phyloP scores from a whole-genome alignment of 2,329 filamentous ascomycete species.

The Paecilomyces dactylethromorphus region DNA sequence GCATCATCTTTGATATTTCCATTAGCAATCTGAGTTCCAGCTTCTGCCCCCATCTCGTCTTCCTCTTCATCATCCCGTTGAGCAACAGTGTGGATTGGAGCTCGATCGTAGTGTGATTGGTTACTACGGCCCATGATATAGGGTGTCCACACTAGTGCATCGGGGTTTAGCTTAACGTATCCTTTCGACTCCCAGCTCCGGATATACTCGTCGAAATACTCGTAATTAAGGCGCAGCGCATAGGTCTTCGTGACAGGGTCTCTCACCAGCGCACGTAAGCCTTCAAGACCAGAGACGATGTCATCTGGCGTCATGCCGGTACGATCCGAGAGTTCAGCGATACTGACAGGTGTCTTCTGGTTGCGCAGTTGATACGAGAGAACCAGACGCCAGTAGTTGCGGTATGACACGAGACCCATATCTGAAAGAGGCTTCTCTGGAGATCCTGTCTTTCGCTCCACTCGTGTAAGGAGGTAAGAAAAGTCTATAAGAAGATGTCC shows the following conservation, averaged over 20 bases:
- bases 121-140: slow-evolving; percentile 92
- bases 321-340: slow-evolving; percentile 61
- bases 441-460: slow-evolving; percentile 89
- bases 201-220: slow-evolving; percentile 82
- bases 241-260: slow-evolving; percentile 86
- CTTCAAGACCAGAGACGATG: slow-evolving; percentile 88
- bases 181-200: slow-evolving; percentile 82
- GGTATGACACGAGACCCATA: slow-evolving; percentile 94
- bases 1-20: slow-evolving; percentile 4
- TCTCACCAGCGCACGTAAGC: slow-evolving; percentile 77
- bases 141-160: slow-evolving; percentile 85
- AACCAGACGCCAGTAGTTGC: slow-evolving; percentile 92
- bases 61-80: slow-evolving; percentile 67
- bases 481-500: slow-evolving; percentile 97
- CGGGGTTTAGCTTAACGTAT: slow-evolving; percentile 76
- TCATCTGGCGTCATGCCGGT: slow-evolving; percentile 96
- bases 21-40: slow-evolving; percentile 6
- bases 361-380: slow-evolving; percentile 77
- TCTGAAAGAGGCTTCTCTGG: slow-evolving; percentile 96
- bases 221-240: slow-evolving; percentile 77
- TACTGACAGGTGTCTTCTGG: slow-evolving; percentile 50
- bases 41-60: slow-evolving; percentile 18
- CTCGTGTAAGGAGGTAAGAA: slow-evolving; percentile 88
- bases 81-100: slow-evolving; percentile 78
- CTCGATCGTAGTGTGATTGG: slow-evolving; percentile 74